Conservation (phyloP, 345 rosid genomes). For the Citrus sp. region DNA sequence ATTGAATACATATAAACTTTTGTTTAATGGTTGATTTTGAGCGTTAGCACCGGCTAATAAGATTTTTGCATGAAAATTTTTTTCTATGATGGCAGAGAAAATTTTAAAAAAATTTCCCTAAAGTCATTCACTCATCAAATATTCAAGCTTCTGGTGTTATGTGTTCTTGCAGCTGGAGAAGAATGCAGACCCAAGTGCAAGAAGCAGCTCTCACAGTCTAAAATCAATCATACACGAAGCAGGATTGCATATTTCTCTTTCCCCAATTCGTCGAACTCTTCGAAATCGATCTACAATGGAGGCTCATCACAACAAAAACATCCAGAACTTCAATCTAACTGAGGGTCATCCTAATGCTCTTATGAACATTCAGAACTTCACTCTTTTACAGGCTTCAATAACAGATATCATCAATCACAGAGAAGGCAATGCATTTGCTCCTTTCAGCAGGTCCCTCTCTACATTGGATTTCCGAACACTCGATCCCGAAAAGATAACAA, state of each 20-base stretch:
- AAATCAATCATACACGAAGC: constrained; percentile 17
- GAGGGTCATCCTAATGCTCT: constrained; percentile 58
- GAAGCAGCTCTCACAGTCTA: constrained; percentile 27
- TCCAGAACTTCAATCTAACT: constrained; percentile 48
- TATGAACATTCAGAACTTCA: constrained; percentile 49
- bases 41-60: neutral
- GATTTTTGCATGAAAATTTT: neutral
- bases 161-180: constrained; percentile 29
- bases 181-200: constrained; percentile 24
- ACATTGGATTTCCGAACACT: constrained; percentile 45
- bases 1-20: neutral
- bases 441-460: constrained; percentile 47
- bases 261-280: constrained; percentile 26
- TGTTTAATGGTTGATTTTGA: neutral
- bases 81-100: neutral
- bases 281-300: constrained; percentile 24
- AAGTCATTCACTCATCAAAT: neutral
- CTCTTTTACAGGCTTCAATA: constrained; percentile 55
- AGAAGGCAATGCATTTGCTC: constrained; percentile 31
- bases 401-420: constrained; percentile 45
- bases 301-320: constrained; percentile 51
- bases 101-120: neutral
- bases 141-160: neutral
- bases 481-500: constrained; percentile 39
- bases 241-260: constrained; percentile 27